Evolutionary conservation across 257 asterid genomes (phyloP).

Genomic region (Nicotiana tomentosiformis): DNA sequence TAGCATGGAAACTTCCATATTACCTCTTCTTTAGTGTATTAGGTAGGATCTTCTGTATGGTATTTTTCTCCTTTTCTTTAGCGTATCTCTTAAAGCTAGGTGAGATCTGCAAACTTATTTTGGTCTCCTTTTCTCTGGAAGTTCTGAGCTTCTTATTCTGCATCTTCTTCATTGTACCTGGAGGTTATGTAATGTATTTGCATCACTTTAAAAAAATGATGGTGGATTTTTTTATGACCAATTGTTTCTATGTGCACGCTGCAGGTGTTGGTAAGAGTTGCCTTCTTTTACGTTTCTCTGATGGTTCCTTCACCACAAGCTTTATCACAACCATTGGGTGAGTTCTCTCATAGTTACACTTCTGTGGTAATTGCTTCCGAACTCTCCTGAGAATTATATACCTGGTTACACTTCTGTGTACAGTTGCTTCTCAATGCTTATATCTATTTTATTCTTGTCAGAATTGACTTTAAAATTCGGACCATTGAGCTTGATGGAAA

Average conservation of each 20-base stretch:
- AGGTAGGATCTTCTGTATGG: neutral
- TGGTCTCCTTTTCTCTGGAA: neutral
- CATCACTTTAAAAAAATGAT: neutral
- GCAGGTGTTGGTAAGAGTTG: slow-evolving; percentile 46
- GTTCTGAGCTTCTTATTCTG: neutral
- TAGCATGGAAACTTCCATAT: neutral
- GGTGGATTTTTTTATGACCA: neutral
- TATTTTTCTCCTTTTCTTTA: neutral
- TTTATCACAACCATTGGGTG: slow-evolving; percentile 38
- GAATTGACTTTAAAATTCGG: slow-evolving; percentile 33
- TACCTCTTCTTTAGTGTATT: neutral
- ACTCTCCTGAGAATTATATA: neutral
- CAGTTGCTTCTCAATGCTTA: neutral
- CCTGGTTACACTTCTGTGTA: neutral
- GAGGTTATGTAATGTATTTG: neutral
- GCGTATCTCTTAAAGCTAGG: neutral
- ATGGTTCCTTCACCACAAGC: slow-evolving; percentile 40
- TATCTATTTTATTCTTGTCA: neutral
- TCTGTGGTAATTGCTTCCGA: neutral
- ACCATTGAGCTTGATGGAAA: slow-evolving; percentile 39
- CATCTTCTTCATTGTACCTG: neutral
- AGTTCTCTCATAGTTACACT: slow-evolving; percentile 1
- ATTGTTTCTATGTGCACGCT: neutral
- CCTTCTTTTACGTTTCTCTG: slow-evolving; percentile 38
- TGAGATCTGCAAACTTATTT: neutral